These are phyloP conservation scores for Medicago ruthenica DNA, from an alignment of 306 rosid genomes.

Conservation along the genomic window DNA sequence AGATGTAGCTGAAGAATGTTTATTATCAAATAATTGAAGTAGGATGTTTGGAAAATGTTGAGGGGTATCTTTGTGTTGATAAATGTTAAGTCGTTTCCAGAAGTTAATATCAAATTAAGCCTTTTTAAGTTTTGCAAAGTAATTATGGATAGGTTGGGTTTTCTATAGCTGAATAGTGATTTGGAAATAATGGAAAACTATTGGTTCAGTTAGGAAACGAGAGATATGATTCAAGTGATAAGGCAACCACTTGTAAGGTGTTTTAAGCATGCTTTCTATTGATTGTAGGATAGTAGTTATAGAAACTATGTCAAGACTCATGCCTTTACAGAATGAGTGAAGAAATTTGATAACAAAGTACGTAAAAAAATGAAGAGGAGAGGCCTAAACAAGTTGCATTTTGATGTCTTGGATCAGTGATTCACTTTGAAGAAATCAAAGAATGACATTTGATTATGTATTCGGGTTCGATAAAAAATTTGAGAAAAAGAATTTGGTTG, in stretches of 20 bases:
- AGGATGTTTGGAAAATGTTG: neutral
- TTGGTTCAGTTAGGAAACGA: neutral
- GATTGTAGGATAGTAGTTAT: neutral
- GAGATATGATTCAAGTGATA: conserved; percentile 1
- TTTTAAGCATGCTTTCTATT: neutral
- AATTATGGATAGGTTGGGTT: neutral
- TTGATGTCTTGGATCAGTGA: conserved; percentile 5
- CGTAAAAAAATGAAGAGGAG: neutral
- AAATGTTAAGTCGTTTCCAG: neutral
- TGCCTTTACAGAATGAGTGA: neutral
- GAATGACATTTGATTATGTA: neutral
- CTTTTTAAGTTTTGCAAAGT: neutral
- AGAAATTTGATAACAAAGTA: neutral
- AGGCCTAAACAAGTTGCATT: conserved; percentile 20
- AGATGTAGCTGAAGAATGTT: conserved; percentile 4
- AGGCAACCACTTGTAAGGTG: neutral
- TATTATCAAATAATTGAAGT: neutral
- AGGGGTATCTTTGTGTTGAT: neutral
- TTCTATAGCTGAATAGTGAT: conserved; percentile 8
- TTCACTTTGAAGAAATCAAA: neutral
- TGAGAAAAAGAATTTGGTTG: neutral
- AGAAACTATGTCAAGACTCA: neutral
- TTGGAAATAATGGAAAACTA: conserved; percentile 3
- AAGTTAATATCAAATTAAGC: conserved; percentile 3
- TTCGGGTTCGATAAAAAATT: neutral